Base-by-base conservation (phyloP, 2,329 filamentous ascomycete genomes). In the Xylaria polymorpha region DNA sequence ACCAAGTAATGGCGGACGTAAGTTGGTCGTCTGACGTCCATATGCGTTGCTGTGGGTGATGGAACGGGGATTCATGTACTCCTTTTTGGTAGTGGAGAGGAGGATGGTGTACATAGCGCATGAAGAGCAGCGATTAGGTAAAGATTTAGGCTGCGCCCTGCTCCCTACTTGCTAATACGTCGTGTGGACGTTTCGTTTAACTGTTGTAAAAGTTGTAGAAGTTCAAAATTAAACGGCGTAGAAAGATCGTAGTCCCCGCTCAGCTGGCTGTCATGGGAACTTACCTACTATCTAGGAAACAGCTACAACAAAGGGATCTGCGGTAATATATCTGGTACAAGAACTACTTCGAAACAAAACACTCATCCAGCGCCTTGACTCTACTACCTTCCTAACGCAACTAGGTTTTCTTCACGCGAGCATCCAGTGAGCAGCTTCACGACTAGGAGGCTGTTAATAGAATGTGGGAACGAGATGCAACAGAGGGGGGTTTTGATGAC, bases 71-170 rank as follows among this genome's bases (percentile, higher is more conserved):
- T 10, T 64, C 6, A 14, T 25, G 29, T 8, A n/a, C 6, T n/a
- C 22, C 15, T 18, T 12, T n/a, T 32, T 32, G 15, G 41, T 1
- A 15, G 35, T 18, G 29, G 50, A 39, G 8, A 44, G 51, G 25
- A 39, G 29, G 37, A 22, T 51, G 44, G 1, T 61, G 57, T 68
- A 68, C n/a, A 66, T 68, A 68, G 51, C 44, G 25, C 58, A 44
- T 35, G 51, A 59, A 44, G 25, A 61, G 32, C 50, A 57, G 48
- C n/a, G n/a, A 29, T 20, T 35, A 35, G 15, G 14, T 29, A 8
- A 59, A 50, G n/a, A 32, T 55, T 18, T 29, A 59, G 37, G 7
- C 18, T 46, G 14, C 3, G n/a, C 18, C 55, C 20, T 63, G 35
- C 39, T 37, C 18, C n/a, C 29, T 44, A 41, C 7, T 44, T 58